phyloP scores from a whole-genome alignment of 768 basidiomycete species.

The Naganishia antarctica region DNA sequence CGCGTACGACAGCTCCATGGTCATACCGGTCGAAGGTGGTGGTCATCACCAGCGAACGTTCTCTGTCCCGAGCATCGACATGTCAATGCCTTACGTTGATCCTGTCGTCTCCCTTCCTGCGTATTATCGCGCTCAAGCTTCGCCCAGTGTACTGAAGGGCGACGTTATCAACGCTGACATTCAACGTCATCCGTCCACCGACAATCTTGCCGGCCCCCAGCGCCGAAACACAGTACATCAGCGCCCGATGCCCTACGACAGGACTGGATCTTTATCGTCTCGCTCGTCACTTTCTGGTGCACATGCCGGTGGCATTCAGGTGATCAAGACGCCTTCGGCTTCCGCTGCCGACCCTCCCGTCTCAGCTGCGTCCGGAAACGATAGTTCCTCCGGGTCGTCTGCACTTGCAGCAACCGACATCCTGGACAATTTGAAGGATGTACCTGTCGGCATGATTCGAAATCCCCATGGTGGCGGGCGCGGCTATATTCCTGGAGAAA shows the following conservation, averaged over 20 bases:
- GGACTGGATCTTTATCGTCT: background rate
- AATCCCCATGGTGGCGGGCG: constrained; percentile 47
- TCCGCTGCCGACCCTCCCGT: background rate
- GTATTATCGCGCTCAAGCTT: background rate
- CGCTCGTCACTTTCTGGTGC: constrained; percentile 4
- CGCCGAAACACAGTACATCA: background rate
- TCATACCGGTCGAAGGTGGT: background rate
- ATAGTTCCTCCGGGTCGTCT: background rate
- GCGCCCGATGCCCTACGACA: background rate
- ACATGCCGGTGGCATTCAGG: background rate
- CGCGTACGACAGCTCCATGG: background rate
- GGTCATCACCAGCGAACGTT: constrained; percentile 7
- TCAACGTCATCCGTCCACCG: background rate
- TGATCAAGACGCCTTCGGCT: background rate
- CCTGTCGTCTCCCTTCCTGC: background rate
- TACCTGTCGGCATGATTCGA: constrained; percentile 29
- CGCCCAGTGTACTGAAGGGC: background rate
- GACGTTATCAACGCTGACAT: background rate
- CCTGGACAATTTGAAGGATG: constrained; percentile 3
- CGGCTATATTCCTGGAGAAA: constrained; percentile 48
- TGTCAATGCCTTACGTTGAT: background rate
- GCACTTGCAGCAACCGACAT: background rate
- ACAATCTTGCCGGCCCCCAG: background rate
- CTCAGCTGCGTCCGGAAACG: background rate
- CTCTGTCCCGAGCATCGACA: constrained; percentile 8